phyloP scores from a whole-genome alignment of 2,329 filamentous ascomycete genomes.

The Aureobasidium subglaciale region DNA sequence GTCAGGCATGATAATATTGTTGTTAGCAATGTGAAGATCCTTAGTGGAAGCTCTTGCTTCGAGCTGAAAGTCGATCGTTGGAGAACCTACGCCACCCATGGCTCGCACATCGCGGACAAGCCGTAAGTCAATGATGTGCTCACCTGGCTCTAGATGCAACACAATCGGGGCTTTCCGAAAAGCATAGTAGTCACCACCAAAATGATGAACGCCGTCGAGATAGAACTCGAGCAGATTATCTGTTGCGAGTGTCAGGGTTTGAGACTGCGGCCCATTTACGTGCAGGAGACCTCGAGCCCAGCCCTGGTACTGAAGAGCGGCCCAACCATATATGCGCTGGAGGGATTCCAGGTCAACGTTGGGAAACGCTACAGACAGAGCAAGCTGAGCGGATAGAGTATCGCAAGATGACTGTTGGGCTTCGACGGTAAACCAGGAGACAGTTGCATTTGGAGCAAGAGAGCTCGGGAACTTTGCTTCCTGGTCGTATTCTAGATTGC shows the following conservation, averaged over 20 bases:
- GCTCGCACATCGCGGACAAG: slow-evolving; percentile 51
- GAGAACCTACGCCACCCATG: slow-evolving; percentile 45
- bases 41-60: slow-evolving; percentile 26
- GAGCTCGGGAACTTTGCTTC: slow-evolving; percentile 43
- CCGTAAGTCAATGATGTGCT: slow-evolving; percentile 46
- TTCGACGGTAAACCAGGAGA: slow-evolving; percentile 40
- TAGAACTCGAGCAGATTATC: slow-evolving; percentile 47
- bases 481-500: slow-evolving; percentile 36
- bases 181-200: slow-evolving; percentile 52
- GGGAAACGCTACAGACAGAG: slow-evolving; percentile 41
- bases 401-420: slow-evolving; percentile 27
- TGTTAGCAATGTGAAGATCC: slow-evolving; percentile 26
- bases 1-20: slow-evolving; percentile 43
- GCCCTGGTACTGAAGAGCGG: slow-evolving; percentile 51
- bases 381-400: slow-evolving; percentile 28
- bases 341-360: slow-evolving; percentile 49
- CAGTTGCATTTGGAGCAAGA: slow-evolving; percentile 43
- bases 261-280: slow-evolving; percentile 27
- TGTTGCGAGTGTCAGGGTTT: slow-evolving; percentile 38
- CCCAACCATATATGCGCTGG: slow-evolving; percentile 51
- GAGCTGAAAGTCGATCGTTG: slow-evolving; percentile 38
- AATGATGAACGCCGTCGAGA: slow-evolving; percentile 45
- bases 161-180: slow-evolving; percentile 45
- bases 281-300: slow-evolving; percentile 48
- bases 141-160: slow-evolving; percentile 42